Conservation (phyloP, 164 flowering plant species). For the Umbilicus rupestris region DNA sequence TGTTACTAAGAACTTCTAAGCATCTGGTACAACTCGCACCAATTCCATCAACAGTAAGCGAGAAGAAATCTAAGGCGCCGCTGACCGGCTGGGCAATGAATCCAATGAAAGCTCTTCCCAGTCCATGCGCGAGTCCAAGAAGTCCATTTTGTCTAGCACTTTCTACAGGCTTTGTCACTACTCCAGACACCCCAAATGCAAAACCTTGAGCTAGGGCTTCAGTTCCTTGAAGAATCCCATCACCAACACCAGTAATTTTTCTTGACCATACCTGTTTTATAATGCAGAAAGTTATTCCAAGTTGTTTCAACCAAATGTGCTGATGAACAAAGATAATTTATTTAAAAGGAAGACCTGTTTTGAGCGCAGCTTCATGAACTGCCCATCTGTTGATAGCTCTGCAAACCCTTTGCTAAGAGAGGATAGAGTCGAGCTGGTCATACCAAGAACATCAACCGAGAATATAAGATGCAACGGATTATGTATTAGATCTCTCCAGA, state of each 20-base stretch:
- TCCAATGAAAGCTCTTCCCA: conserved; percentile 84
- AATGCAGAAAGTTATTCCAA: conserved; percentile 9
- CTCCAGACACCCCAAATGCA: conserved; percentile 97
- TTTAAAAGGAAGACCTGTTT: conserved; percentile 51
- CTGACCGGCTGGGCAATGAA: conserved; percentile 88
- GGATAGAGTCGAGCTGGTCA: conserved; percentile 95
- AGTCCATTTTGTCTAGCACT: conserved; percentile 89
- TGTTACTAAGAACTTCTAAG: conserved; percentile 60
- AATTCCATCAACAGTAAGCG: conserved; percentile 92
- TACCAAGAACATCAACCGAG: conserved; percentile 94
- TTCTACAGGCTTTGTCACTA: conserved; percentile 83
- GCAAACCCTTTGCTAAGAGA: conserved; percentile 97
- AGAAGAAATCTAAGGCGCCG: conserved; percentile 91
- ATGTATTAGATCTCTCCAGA: conserved; percentile 88
- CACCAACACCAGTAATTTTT: conserved; percentile 87
- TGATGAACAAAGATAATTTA: background rate
- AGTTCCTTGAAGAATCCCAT: conserved; percentile 87
- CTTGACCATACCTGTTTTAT: conserved; percentile 66
- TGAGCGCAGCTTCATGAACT: conserved; percentile 79
- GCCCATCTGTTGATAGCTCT: conserved; percentile 98
- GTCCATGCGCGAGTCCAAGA: conserved; percentile 84
- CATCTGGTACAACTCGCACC: conserved; percentile 93
- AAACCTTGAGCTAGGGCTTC: conserved; percentile 98
- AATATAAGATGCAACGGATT: conserved; percentile 87
- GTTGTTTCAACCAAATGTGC: background rate